Conservation (phyloP, 768 basidiomycete genomes). For the Porphyrellus cyaneotinctus region DNA sequence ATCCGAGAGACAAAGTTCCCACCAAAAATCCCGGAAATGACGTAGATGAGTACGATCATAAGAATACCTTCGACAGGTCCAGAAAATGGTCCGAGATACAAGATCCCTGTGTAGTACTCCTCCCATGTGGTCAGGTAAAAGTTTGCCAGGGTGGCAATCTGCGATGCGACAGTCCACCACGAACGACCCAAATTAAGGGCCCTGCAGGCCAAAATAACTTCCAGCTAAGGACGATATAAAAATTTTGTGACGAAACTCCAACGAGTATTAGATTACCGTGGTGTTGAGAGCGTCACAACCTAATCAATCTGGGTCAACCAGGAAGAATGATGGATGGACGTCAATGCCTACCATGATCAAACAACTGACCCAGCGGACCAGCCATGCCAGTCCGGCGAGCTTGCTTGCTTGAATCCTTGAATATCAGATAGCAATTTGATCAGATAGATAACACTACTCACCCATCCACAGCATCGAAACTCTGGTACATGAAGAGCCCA, state of each 20-base stretch:
- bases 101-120: slow-evolving; percentile 86
- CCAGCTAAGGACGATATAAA: slow-evolving; percentile 53
- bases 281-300: slow-evolving; percentile 95
- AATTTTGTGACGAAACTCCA: not conserved
- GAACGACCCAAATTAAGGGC: slow-evolving; percentile 90
- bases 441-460: slow-evolving; percentile 28
- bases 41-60: slow-evolving; percentile 72
- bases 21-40: slow-evolving; percentile 77
- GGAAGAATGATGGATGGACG: not conserved
- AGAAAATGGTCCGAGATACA: slow-evolving; percentile 90
- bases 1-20: slow-evolving; percentile 13
- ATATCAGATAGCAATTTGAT: slow-evolving; percentile 1
- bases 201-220: slow-evolving; percentile 74
- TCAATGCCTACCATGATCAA: slow-evolving; percentile 77
- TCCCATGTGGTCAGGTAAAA: slow-evolving; percentile 79
- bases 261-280: slow-evolving; percentile 48
- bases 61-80: slow-evolving; percentile 97
- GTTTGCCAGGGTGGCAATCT: slow-evolving; percentile 62
- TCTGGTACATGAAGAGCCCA: slow-evolving; percentile 91
- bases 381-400: slow-evolving; percentile 95
- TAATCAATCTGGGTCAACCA: slow-evolving; percentile 23
- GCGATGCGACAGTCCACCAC: slow-evolving; percentile 95
- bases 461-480: slow-evolving; percentile 87
- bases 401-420: slow-evolving; percentile 63
- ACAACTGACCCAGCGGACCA: slow-evolving; percentile 96